These are phyloP conservation scores for Viridothelium virens DNA, from an alignment of 495 filamentous ascomycete genomes.

Conservation along the genomic window DNA sequence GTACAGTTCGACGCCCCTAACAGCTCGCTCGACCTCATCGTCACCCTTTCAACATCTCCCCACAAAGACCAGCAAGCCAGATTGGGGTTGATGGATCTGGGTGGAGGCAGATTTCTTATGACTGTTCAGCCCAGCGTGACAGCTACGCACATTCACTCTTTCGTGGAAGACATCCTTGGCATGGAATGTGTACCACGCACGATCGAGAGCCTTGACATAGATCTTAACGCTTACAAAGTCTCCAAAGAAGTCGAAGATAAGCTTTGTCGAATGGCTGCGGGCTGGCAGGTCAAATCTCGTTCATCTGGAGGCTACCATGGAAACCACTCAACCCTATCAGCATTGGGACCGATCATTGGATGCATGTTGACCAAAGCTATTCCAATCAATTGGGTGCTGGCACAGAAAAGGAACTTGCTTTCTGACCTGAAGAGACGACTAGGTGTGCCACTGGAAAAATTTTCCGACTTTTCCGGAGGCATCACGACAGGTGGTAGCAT, in stretches of 20 bases:
- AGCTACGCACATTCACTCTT: background rate
- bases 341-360: background rate
- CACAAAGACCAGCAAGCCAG: background rate
- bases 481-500: background rate
- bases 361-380: background rate
- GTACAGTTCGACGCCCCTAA: background rate
- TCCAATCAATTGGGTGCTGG: background rate
- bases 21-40: background rate
- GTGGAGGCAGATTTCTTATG: background rate
- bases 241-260: background rate
- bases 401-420: background rate
- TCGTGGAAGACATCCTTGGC: background rate
- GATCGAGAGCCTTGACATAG: background rate
- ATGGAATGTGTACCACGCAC: background rate
- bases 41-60: background rate
- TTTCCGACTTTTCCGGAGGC: background rate
- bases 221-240: background rate
- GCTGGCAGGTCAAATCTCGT: background rate
- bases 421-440: background rate
- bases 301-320: background rate
- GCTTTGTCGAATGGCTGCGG: background rate
- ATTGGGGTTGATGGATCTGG: background rate
- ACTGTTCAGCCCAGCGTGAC: background rate
- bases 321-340: background rate
- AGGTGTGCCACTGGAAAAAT: background rate